These are phyloP conservation scores for Gloeopeniophorella convolvens DNA, from an alignment of 768 basidiomycete genomes.

Conservation along the genomic window DNA sequence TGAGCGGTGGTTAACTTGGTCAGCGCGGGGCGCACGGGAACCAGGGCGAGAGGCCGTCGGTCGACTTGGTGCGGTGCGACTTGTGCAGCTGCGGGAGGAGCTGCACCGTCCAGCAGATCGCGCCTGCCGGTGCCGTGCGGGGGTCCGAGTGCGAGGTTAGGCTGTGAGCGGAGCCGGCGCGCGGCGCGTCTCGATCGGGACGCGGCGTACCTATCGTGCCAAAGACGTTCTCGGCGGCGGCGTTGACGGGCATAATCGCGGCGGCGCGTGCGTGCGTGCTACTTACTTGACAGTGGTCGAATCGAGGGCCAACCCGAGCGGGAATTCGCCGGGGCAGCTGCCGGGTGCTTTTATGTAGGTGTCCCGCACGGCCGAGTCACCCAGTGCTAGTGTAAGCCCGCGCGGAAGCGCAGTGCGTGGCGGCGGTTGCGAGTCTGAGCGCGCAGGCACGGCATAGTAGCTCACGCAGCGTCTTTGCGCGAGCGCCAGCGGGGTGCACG, in stretches of 20 bases:
- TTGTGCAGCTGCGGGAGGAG: conserved; percentile 71
- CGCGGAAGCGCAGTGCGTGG: too few species aligned
- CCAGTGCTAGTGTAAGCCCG: too few species aligned
- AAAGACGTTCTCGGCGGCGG: conserved; percentile 57
- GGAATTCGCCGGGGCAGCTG: not conserved
- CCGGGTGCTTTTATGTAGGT: too few species aligned
- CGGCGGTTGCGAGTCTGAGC: too few species aligned
- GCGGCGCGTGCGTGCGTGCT: not conserved
- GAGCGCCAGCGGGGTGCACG: too few species aligned
- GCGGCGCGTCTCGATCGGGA: not conserved
- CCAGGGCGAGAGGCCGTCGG: conserved; percentile 59
- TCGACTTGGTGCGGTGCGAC: conserved; percentile 59
- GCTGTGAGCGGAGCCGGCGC: too few species aligned
- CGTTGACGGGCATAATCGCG: conserved; percentile 42
- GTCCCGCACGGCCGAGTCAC: too few species aligned
- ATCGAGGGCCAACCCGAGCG: not conserved
- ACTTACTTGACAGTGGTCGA: too few species aligned
- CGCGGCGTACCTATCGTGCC: conserved; percentile 52
- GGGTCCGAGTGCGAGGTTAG: too few species aligned
- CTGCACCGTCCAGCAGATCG: conserved; percentile 61
- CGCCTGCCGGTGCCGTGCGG: conserved; percentile 41
- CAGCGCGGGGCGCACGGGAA: conserved; percentile 45
- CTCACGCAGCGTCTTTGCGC: too few species aligned
- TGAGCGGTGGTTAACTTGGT: too few species aligned
- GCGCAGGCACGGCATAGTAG: too few species aligned